A percentile compares a stretch with the other conserved stretches of the same genome.
These are phyloP conservation scores for Ophiostoma piceae DNA, from an alignment of 2,329 filamentous ascomycete genomes.

Conservation along the genomic window DNA sequence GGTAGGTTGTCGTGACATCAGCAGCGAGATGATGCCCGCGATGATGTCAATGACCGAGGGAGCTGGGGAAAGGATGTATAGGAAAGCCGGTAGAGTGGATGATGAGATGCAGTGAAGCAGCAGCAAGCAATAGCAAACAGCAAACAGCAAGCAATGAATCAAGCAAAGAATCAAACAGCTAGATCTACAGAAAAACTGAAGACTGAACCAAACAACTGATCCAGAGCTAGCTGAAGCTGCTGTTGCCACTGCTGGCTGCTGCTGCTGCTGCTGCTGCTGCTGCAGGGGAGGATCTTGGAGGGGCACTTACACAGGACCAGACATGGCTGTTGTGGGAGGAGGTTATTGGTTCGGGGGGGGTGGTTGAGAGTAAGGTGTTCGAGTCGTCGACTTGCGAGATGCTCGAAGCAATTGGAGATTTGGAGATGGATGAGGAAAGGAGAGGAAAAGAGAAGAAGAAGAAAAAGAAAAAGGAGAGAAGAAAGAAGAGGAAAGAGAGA, in stretches of 20 bases:
- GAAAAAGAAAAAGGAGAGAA: not conserved
- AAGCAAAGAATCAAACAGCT: not conserved
- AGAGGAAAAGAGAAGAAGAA: not conserved
- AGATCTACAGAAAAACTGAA: not conserved
- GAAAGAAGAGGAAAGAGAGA: constrained; percentile 5
- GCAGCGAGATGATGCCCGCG: not conserved
- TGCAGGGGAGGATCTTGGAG: constrained; percentile 6
- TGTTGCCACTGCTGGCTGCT: constrained; percentile 1
- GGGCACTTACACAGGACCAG: constrained; percentile 61
- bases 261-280: constrained; percentile 18
- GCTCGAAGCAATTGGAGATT: constrained; percentile 12
- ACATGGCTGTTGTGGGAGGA: constrained; percentile 42
- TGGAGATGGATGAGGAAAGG: not conserved
- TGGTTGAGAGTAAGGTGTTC: constrained; percentile 13
- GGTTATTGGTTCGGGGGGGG: constrained; percentile 4
- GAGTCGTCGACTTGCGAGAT: constrained; percentile 13
- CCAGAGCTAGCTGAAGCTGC: not conserved
- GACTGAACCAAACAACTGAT: not conserved
- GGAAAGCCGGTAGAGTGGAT: not conserved
- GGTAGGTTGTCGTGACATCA: not conserved
- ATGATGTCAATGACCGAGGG: not conserved
- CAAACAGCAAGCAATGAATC: not conserved
- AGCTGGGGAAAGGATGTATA: not conserved
- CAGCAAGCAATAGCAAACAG: not conserved
- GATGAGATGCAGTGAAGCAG: not conserved